Conservation (phyloP, 1,284 basidiomycete genomes). For the Cryptococcus sp. region DNA sequence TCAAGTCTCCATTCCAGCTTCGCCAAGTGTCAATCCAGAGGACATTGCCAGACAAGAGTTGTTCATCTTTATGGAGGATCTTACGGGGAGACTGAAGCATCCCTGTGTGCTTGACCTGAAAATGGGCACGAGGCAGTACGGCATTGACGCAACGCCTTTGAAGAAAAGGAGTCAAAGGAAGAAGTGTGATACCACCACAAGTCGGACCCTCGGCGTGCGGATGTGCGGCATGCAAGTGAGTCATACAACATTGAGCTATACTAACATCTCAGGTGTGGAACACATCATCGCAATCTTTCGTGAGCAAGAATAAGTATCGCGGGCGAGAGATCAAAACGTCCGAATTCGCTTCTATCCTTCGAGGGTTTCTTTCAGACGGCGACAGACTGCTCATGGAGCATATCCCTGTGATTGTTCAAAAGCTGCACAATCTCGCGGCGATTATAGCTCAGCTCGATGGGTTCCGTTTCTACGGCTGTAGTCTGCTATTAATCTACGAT, state of each 20-base stretch:
- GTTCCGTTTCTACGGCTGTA: constrained; percentile 97
- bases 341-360: constrained; percentile 80
- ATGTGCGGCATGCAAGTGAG: constrained; percentile 99
- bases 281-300: constrained; percentile 73
- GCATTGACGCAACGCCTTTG: constrained; percentile 84
- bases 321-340: constrained; percentile 84
- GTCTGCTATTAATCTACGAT: constrained; percentile 95
- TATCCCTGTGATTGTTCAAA: constrained; percentile 85
- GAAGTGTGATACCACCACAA: constrained; percentile 96
- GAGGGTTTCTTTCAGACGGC: constrained; percentile 84
- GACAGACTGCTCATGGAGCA: constrained; percentile 82
- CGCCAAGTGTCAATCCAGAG: constrained; percentile 31
- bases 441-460: constrained; percentile 86
- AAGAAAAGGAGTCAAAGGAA: constrained; percentile 98
- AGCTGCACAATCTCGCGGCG: constrained; percentile 88
- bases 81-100: constrained; percentile 89
- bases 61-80: constrained; percentile 98
- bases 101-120: constrained; percentile 98
- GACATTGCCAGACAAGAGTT: constrained; percentile 82
- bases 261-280: constrained; percentile 78
- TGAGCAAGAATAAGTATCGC: constrained; percentile 95
- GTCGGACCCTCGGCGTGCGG: constrained; percentile 82
- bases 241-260: constrained; percentile 6
- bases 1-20: constrained; percentile 31
- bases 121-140: constrained; percentile 99